Evolutionary conservation across 1,284 basidiomycete species (phyloP).

Genomic region (Malassezia restricta): DNA sequence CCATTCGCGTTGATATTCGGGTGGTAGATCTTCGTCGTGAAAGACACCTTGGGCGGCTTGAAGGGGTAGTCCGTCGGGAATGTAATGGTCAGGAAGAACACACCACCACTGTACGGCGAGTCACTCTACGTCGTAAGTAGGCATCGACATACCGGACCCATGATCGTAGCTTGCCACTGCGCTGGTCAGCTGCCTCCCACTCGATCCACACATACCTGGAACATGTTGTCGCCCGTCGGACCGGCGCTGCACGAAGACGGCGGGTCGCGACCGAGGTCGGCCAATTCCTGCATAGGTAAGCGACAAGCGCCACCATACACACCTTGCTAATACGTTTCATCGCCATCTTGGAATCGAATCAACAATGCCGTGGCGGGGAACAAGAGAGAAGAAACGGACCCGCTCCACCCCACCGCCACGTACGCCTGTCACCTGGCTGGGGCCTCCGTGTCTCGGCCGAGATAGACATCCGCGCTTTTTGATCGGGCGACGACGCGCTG

Average conservation of each 20-base stretch:
- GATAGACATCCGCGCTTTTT: not conserved
- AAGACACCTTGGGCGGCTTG: conserved; percentile 90
- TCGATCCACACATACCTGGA: conserved; percentile 23
- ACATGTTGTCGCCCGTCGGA: conserved; percentile 46
- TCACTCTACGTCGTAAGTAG: conserved; percentile 15
- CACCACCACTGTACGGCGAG: conserved; percentile 41
- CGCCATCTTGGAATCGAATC: conserved; percentile 32
- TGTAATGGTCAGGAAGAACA: conserved; percentile 52
- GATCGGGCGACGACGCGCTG: not conserved
- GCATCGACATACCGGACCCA: conserved; percentile 31
- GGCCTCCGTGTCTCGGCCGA: not conserved
- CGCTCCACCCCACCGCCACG: too few relatives aligned
- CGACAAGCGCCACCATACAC: not conserved
- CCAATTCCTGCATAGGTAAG: conserved; percentile 27
- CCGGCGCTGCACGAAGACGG: conserved; percentile 45
- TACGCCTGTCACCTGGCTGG: not conserved
- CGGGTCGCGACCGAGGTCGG: conserved; percentile 44
- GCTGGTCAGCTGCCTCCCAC: not conserved
- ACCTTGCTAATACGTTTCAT: conserved; percentile 46
- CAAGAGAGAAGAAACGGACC: not conserved
- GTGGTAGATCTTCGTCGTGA: conserved; percentile 98
- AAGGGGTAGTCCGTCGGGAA: conserved; percentile 52
- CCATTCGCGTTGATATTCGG: conserved; percentile 97
- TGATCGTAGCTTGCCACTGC: conserved; percentile 46
- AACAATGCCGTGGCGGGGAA: not conserved